Percentiles rank a stretch among this genome's conserved stretches.
Evolutionary conservation across 2,329 filamentous ascomycete genomes (phyloP).

Genomic region (Atkinsonella texensis): DNA sequence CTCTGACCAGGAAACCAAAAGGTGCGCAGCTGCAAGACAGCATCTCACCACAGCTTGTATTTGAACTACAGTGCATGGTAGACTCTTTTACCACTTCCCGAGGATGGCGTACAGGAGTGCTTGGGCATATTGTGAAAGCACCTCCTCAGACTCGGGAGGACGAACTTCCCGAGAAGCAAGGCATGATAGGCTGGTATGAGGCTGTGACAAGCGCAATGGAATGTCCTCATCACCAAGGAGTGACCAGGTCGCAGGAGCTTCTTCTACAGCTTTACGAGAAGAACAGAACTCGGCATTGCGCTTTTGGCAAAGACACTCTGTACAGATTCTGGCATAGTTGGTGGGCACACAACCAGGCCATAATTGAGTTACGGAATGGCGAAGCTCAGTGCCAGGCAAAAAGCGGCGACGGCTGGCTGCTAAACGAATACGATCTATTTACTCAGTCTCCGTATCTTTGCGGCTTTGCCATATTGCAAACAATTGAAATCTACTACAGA

Average conservation of each 20-base stretch:
- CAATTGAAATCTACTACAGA: constrained; percentile 26
- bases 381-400: neutral
- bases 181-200: neutral
- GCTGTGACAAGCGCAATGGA: neutral
- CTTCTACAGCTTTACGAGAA: neutral
- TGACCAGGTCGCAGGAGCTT: neutral
- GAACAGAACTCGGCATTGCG: neutral
- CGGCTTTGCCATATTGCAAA: constrained; percentile 32
- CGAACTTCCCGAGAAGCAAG: neutral
- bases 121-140: neutral
- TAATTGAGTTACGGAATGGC: neutral
- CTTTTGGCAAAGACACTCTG: neutral
- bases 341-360: neutral
- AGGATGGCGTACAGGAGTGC: constrained; percentile 26
- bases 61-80: constrained; percentile 37
- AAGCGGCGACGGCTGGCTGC: neutral
- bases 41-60: constrained; percentile 35
- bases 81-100: constrained; percentile 32
- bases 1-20: constrained; percentile 32
- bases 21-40: constrained; percentile 23
- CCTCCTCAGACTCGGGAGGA: neutral
- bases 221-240: neutral
- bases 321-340: neutral
- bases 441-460: constrained; percentile 37
- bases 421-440: constrained; percentile 31